Evolutionary conservation across 441 rosid species (phyloP).

Genomic region (Aleurites moluccanus): DNA sequence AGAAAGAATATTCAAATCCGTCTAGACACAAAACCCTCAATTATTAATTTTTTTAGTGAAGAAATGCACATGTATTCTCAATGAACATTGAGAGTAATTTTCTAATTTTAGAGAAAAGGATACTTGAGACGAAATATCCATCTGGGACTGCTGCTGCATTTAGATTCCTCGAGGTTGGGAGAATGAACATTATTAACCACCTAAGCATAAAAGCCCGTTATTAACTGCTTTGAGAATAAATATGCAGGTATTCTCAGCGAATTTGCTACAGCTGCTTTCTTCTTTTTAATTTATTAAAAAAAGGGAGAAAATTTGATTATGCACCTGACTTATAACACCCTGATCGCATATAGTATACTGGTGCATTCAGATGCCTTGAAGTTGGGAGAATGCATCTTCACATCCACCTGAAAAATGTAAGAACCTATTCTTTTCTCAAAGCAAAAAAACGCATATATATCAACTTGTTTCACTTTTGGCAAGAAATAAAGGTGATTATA

Average conservation of each 20-base stretch:
- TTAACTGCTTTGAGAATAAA: not conserved
- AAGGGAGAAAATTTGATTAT: not conserved
- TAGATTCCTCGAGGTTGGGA: slow-evolving; percentile 19
- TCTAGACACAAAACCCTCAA: slow-evolving; percentile 24
- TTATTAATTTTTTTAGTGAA: not conserved
- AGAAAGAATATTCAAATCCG: slow-evolving; percentile 21
- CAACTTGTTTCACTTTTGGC: not conserved
- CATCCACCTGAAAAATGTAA: not conserved
- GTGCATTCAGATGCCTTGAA: not conserved
- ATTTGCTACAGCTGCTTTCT: not conserved
- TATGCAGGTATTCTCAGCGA: not conserved
- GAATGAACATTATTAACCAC: not conserved
- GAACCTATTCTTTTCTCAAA: not conserved
- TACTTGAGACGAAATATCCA: slow-evolving; percentile 27
- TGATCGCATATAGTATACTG: not conserved
- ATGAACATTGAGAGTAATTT: not conserved
- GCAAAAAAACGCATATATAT: not conserved
- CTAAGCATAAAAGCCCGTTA: not conserved
- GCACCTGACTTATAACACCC: slow-evolving; percentile 5
- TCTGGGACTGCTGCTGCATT: slow-evolving; percentile 18
- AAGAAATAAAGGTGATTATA: not conserved
- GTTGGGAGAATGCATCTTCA: slow-evolving; percentile 3
- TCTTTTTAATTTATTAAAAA: not conserved
- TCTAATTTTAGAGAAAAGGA: not conserved
- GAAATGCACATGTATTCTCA: not conserved